Evolutionary conservation across 805 yeast species (phyloP).

Genomic region (Pichia rugopelliculosa): DNA sequence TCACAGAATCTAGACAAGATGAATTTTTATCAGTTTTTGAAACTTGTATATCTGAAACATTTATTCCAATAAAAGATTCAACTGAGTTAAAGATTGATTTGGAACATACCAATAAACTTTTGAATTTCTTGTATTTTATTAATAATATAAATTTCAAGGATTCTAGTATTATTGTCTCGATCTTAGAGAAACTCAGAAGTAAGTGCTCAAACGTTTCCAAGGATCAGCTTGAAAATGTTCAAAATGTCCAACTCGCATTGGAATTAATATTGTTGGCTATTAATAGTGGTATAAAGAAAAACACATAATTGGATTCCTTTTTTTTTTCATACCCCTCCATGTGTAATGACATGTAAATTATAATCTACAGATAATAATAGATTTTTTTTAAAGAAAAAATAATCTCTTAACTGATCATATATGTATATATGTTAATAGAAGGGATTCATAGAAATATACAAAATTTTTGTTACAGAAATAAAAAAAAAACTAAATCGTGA

Average conservation of each 20-base stretch:
- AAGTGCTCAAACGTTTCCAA: neutral
- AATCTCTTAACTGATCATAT: neutral
- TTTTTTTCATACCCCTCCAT: neutral
- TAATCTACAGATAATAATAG: too few species aligned
- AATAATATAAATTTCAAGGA: slow-evolving; percentile 19
- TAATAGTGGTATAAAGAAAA: slow-evolving; percentile 15
- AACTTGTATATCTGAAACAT: neutral
- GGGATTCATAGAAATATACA: neutral
- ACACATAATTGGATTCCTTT: neutral
- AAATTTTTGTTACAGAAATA: neutral
- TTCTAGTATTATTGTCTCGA: neutral
- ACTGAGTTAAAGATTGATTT: slow-evolving; percentile 12
- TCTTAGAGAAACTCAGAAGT: neutral
- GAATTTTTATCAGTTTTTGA: slow-evolving; percentile 26
- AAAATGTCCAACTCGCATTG: slow-evolving; percentile 4
- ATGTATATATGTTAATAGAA: neutral
- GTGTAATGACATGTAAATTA: too few species aligned
- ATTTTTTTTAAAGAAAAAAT: too few species aligned
- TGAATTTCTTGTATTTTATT: slow-evolving; percentile 50
- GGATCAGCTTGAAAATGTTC: neutral
- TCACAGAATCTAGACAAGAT: slow-evolving; percentile 35
- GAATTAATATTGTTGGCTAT: slow-evolving; percentile 18
- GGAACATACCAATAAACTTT: slow-evolving; percentile 35
- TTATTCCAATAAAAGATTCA: neutral
- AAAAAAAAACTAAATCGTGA: neutral